Conservation (phyloP, 306 rosid genomes). For the Vicia villosa region DNA sequence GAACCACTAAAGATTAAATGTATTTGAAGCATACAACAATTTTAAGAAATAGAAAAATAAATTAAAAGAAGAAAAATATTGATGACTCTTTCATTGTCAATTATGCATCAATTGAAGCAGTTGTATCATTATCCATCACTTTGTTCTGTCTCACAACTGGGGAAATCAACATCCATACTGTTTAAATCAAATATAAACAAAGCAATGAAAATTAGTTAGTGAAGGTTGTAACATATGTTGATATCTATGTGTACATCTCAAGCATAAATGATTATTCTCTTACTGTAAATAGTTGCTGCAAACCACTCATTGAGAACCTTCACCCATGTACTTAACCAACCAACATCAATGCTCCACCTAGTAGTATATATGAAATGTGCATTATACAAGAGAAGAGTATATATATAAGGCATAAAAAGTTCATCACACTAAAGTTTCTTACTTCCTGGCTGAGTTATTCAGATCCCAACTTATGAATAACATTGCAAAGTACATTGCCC, state of each 20-base stretch:
- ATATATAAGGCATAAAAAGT: conserved; percentile 6
- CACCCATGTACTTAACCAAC: conserved; percentile 93
- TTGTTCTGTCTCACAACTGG: conserved; percentile 58
- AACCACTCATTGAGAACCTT: conserved; percentile 84
- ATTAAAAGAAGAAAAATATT: neutral
- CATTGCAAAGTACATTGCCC: conserved; percentile 93
- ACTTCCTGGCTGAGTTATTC: conserved; percentile 71
- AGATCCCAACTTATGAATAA: conserved; percentile 94
- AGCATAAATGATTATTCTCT: conserved; percentile 38
- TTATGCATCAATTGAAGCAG: conserved; percentile 50
- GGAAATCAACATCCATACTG: conserved; percentile 88
- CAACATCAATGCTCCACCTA: conserved; percentile 96
- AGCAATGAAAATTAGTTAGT: neutral
- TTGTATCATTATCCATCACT: conserved; percentile 48
- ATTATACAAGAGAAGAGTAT: neutral
- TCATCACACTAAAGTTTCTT: conserved; percentile 31
- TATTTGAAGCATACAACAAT: neutral
- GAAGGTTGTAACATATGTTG: neutral
- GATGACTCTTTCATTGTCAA: neutral
- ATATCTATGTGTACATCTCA: neutral
- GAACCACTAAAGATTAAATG: neutral
- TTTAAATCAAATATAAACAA: conserved; percentile 25
- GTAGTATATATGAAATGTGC: conserved; percentile 37
- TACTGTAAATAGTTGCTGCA: conserved; percentile 83
- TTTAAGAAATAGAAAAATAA: neutral